Conservation (phyloP, 495 filamentous ascomycete genomes). For the Aspergillus cristatus region DNA sequence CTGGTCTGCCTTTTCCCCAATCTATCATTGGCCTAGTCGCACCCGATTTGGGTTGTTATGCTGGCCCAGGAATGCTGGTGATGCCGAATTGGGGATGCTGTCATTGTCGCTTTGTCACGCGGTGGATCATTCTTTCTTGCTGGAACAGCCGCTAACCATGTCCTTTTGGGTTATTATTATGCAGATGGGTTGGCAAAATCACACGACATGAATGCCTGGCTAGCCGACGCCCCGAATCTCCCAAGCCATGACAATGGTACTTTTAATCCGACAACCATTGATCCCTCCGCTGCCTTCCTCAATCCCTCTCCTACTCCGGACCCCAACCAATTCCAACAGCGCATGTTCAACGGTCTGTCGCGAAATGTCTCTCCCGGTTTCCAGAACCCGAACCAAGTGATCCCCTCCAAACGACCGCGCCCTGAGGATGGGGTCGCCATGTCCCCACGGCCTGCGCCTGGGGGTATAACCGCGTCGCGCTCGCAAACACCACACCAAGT, state of each 20-base stretch:
- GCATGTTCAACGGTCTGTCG: conserved; percentile 76
- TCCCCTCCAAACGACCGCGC: conserved; percentile 79
- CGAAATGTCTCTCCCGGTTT: conserved; percentile 75
- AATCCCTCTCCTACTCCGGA: conserved; percentile 43
- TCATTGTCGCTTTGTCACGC: conserved; percentile 4
- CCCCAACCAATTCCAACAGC: conserved; percentile 53
- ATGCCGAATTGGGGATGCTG: conserved; percentile 1
- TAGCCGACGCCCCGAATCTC: conserved; percentile 62
- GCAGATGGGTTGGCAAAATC: conserved; percentile 51
- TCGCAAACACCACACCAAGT: conserved; percentile 85
- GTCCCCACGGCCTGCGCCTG: conserved; percentile 71
- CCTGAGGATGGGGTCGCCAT: conserved; percentile 77
- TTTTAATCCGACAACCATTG: conserved; percentile 52
- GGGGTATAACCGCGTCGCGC: conserved; percentile 69
- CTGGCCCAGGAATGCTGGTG: too few species aligned
- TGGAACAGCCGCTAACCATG: too few species aligned
- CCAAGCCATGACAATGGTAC: conserved; percentile 71
- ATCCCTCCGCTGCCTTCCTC: conserved; percentile 45
- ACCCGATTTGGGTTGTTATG: too few species aligned
- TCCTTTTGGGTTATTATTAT: not conserved
- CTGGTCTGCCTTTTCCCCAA: not conserved
- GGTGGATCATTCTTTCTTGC: not conserved
- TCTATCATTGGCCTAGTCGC: too few species aligned
- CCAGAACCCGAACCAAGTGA: conserved; percentile 64
- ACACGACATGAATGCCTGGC: conserved; percentile 74